These are phyloP conservation scores for Fraxinus nigra DNA, from an alignment of 305 asterid genomes.

Conservation along the genomic window DNA sequence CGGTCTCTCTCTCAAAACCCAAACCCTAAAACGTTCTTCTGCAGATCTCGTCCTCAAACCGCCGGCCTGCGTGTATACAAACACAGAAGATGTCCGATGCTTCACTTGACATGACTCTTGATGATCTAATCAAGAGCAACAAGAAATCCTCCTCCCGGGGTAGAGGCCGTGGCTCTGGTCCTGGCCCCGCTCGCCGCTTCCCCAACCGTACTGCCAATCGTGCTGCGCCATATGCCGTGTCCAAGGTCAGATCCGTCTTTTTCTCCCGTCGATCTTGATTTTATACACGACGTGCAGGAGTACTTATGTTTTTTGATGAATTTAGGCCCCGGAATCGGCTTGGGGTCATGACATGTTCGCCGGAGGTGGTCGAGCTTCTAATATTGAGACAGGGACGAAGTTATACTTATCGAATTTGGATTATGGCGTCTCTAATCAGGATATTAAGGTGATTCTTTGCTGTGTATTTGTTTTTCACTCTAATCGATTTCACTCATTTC, in stretches of 20 bases:
- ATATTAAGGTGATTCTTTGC: slow-evolving; percentile 59
- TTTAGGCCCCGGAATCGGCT: slow-evolving; percentile 73
- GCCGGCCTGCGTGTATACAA: not conserved
- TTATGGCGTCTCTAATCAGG: slow-evolving; percentile 85
- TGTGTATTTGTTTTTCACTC: not conserved
- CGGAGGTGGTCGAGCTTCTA: slow-evolving; percentile 44
- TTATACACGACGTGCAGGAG: not conserved
- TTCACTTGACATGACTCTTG: slow-evolving; percentile 71
- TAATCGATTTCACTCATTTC: not conserved
- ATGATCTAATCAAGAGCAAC: slow-evolving; percentile 86
- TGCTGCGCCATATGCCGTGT: slow-evolving; percentile 56
- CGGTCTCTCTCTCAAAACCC: not conserved
- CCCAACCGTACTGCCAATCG: slow-evolving; percentile 64
- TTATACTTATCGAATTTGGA: slow-evolving; percentile 85
- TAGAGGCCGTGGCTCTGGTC: slow-evolving; percentile 55
- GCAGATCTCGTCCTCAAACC: slow-evolving; percentile 17
- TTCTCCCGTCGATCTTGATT: not conserved
- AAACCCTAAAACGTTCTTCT: not conserved
- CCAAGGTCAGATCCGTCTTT: slow-evolving; percentile 66
- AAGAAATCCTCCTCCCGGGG: slow-evolving; percentile 53
- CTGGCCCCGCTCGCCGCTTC: slow-evolving; percentile 65
- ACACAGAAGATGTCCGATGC: slow-evolving; percentile 64
- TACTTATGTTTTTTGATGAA: slow-evolving; percentile 7
- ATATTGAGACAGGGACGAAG: slow-evolving; percentile 92
- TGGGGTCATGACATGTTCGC: slow-evolving; percentile 81